Base-by-base conservation (phyloP, 2,329 filamentous ascomycete species). In the Neonectria magnoliae region DNA sequence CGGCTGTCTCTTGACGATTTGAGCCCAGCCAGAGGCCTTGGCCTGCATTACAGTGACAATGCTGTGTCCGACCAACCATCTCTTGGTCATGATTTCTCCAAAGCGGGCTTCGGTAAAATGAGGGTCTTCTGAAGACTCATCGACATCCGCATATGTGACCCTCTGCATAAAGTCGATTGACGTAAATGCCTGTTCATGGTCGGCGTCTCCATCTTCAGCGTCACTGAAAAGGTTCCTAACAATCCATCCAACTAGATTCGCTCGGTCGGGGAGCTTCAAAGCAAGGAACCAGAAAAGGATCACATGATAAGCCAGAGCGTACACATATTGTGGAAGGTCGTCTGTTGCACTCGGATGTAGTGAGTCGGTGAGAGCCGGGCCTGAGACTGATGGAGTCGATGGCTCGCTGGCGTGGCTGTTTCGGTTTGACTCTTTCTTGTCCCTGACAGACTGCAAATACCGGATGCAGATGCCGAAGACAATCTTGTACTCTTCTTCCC, bases 271-370 rank as follows among this genome's bases (percentile, higher is more conserved):
- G 56, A 97, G 85, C 74, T 93, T 95, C 71, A 99, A 79, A 1
- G 94, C 92, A 71, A 99, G 85, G 76, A 98, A 99, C 96, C 96
- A 99, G 76, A 97, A 98, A 2, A 94, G 91, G 69, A 99, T 94
- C 71, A 97, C 93, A 76, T 98, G 94, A 76, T 97, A 97, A 9
- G 95, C 95, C 57, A 98, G 83, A 2, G 94, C 92, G 77, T 97
- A 96, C 27, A 99, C 93, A 76, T 99, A 99, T 78, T 96, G 92
- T 5, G 94, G 94, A 54, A 97, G 84, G 69, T 96, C 93, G 66
- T 96, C 92, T 8, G 90, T 78, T 4, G 75, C 74, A 52, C 69
- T 73, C 9, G 73, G 66, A 29, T 74, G 73, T 4, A 66, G 52
- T 4, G 63, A 33, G 22, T 78, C 75, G 6, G 63, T 55, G 7